These are phyloP conservation scores for Cichorium intybus DNA, from an alignment of 140 eudicot species.

Conservation along the genomic window DNA sequence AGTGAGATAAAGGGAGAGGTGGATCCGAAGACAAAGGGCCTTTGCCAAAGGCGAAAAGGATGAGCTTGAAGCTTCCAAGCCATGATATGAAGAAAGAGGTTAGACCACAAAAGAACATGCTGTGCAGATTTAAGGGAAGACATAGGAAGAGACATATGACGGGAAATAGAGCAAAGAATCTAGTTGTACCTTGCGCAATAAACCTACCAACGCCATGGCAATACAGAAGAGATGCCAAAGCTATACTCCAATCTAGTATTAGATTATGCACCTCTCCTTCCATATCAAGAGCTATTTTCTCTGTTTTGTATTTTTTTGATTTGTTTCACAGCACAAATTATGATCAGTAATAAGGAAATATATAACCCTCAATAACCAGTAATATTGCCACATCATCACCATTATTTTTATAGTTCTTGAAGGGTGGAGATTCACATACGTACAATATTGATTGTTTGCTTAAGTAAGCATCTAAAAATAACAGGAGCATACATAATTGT, in stretches of 20 bases:
- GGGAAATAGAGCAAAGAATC: conserved; percentile 33
- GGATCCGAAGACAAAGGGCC: conserved; percentile 43
- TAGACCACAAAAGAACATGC: conserved; percentile 19
- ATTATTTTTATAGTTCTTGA: too few relatives aligned
- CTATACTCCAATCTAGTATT: conserved; percentile 27
- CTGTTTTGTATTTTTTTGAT: not conserved
- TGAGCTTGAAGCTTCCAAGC: conserved; percentile 54
- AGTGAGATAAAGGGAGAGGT: conserved; percentile 26
- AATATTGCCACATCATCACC: not conserved
- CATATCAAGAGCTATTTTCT: not conserved
- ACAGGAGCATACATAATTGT: too few relatives aligned
- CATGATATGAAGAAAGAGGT: conserved; percentile 43
- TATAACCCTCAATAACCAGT: not conserved
- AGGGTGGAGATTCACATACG: too few relatives aligned
- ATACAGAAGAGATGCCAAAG: conserved; percentile 29
- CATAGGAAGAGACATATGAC: conserved; percentile 29
- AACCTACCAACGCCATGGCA: conserved; percentile 26
- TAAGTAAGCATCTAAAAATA: too few relatives aligned
- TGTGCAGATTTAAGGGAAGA: conserved; percentile 39
- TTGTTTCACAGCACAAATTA: not conserved
- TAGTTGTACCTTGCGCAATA: conserved; percentile 20
- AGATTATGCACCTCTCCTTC: conserved; percentile 46
- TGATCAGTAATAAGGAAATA: not conserved
- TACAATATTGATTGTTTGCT: too few relatives aligned
- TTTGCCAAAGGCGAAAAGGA: conserved; percentile 37